Conservation (phyloP, 2,329 filamentous ascomycete genomes). For the Colletotrichum filicis region DNA sequence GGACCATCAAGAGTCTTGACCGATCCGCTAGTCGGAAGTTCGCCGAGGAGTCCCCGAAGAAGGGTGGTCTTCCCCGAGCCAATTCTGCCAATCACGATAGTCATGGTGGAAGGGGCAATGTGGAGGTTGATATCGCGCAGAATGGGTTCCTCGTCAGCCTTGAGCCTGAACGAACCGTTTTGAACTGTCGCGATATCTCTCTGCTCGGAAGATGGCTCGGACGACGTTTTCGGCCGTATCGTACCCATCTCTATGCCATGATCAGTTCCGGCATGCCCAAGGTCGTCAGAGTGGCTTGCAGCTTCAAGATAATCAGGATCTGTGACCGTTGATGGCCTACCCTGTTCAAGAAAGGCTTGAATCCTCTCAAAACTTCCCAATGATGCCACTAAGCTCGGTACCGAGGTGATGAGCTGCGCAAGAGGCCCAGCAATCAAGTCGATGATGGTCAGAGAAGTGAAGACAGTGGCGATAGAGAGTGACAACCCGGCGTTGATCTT, state of each 20-base stretch:
- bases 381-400: conserved; percentile 38
- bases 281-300: not conserved
- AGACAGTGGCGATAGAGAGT: conserved; percentile 31
- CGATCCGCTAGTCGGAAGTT: conserved; percentile 17
- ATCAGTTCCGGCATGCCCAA: too few relatives aligned
- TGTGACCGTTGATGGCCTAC: not conserved
- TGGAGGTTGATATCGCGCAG: conserved; percentile 16
- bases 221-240: not conserved
- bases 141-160: conserved; percentile 6
- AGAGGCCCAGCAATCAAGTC: conserved; percentile 37
- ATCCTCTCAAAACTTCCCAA: conserved; percentile 40
- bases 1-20: not conserved
- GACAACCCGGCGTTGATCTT: not conserved
- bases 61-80: conserved; percentile 37
- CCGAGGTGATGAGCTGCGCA: conserved; percentile 35
- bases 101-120: conserved; percentile 21
- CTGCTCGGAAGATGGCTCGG: too few relatives aligned
- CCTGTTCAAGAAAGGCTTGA: conserved; percentile 29
- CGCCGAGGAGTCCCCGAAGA: conserved; percentile 31
- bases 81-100: conserved; percentile 36
- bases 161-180: conserved; percentile 10
- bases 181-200: not conserved
- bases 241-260: not conserved
- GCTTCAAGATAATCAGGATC: not conserved
- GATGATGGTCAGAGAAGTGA: conserved; percentile 41